Evolutionary conservation across 345 rosid species (phyloP), one percentile per base, ranked within the genome.

Genomic region (Geranium brycei): DNA sequence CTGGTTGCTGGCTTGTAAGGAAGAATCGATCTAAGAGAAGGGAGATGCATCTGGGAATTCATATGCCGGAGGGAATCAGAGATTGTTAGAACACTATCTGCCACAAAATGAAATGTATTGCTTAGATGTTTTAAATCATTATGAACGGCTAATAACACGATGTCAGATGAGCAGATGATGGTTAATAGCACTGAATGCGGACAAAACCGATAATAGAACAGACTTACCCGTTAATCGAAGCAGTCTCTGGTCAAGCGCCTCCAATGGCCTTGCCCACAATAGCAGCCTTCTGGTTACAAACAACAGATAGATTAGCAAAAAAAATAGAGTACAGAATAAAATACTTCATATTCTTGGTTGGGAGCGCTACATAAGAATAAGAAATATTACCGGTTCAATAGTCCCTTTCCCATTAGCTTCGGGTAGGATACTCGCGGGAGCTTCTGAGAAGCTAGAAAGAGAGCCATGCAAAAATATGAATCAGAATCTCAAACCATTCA

Each of bases 201-300:
- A 31, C 8, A 23, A 7, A 32, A 62, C 64, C 35, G 19, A 47
- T 8, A 47, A 47, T 31, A 67, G 71, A 77, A 64, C 56, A 72
- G 83, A 86, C 88, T 80, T 67, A 71, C 62, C 41, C 71, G 58
- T 58, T 62, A 35, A 67, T 28, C 2, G 73, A 38, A 62, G 41
- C 10, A 69, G 66, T 38, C 61, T 71, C 67, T 38, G 58, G 68
- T 84, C 75, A 83, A 73, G 83, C 62, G 53, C 69, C 79, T 75
- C 79, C 87, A 58, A 83, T 85, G 70, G 85, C 85, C 60, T 81
- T 78, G 55, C 87, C 89, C 0, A 83, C 78, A 60, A 87, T 77
- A 64, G 88, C 84, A 68, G 88, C 80, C 68, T 82, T 80, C 91
- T 88, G 83, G 67, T 14, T 47, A 10, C 57, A 16, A 66, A 62